These are phyloP conservation scores for Suhomyces panamericanus DNA, from an alignment of 1,139 yeast species.

Conservation along the genomic window DNA sequence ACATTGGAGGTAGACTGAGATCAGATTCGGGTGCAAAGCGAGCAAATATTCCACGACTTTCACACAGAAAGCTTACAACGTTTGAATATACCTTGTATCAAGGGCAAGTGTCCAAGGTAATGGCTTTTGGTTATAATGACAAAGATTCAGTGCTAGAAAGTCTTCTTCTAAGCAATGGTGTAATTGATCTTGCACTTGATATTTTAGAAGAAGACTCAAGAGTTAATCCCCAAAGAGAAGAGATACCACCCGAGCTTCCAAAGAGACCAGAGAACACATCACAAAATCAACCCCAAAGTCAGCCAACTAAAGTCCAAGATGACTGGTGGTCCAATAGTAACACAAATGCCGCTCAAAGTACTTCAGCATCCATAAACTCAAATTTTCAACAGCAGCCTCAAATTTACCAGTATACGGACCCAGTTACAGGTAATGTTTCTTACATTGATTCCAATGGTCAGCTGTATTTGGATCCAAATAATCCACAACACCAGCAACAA, in stretches of 20 bases:
- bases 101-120: conserved; percentile 39
- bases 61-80: conserved; percentile 45
- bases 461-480: conserved; percentile 56
- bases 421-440: conserved; percentile 58
- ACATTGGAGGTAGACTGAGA: conserved; percentile 16
- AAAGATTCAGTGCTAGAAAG: conserved; percentile 53
- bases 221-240: conserved; percentile 38
- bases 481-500: conserved; percentile 54
- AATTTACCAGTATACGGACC: conserved; percentile 63
- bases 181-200: conserved; percentile 49
- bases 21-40: conserved; percentile 15
- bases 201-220: conserved; percentile 44
- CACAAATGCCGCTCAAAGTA: conserved; percentile 8
- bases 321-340: conserved; percentile 30
- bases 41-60: conserved; percentile 32
- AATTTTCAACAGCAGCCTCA: conserved; percentile 32
- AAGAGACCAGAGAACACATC: conserved; percentile 32
- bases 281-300: background rate
- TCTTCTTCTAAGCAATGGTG: conserved; percentile 48
- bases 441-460: conserved; percentile 61
- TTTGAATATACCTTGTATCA: conserved; percentile 45
- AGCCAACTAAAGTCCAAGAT: conserved; percentile 9
- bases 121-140: conserved; percentile 48
- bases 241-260: conserved; percentile 43
- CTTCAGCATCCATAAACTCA: background rate